Percentiles rank a stretch among this genome's conserved stretches.
Conservation (phyloP, 2,329 filamentous ascomycete genomes). For the Cryphonectria nitschkei region DNA sequence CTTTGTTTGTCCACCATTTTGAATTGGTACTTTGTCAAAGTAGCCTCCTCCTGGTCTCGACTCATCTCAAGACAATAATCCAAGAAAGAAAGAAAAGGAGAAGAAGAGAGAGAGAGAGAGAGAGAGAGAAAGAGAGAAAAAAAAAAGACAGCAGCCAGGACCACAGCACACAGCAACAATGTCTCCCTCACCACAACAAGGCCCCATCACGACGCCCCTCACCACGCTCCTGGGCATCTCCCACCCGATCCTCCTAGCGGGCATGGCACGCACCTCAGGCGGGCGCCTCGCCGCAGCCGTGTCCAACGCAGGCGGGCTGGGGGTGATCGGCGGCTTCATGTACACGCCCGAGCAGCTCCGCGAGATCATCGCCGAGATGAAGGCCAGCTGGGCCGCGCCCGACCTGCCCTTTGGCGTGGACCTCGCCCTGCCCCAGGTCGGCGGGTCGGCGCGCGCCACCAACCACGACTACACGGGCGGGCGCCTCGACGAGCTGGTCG, state of each 20-base stretch:
- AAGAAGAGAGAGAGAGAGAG: too few relatives aligned
- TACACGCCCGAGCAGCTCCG: slow-evolving; percentile 77
- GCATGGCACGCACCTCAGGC: slow-evolving; percentile 87
- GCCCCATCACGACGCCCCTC: slow-evolving; percentile 74
- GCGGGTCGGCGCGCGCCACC: slow-evolving; percentile 80
- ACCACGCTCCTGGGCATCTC: slow-evolving; percentile 79
- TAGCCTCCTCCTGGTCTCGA: too few relatives aligned
- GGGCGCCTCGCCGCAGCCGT: slow-evolving; percentile 81
- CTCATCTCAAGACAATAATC: too few relatives aligned
- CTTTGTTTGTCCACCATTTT: too few relatives aligned
- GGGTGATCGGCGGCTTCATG: slow-evolving; percentile 72
- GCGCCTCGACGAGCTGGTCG: slow-evolving; percentile 83
- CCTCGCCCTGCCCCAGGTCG: slow-evolving; percentile 87
- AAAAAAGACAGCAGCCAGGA: not conserved
- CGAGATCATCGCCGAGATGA: slow-evolving; percentile 83
- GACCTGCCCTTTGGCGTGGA: slow-evolving; percentile 87
- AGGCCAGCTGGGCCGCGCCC: slow-evolving; percentile 68
- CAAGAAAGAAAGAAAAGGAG: too few relatives aligned
- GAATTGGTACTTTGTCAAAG: too few relatives aligned
- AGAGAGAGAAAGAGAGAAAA: too few relatives aligned
- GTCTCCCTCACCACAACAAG: slow-evolving; percentile 36
- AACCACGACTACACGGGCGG: slow-evolving; percentile 96
- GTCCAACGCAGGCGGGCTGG: slow-evolving; percentile 84
- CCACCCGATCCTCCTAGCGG: slow-evolving; percentile 89
- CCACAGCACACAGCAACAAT: not conserved